These are phyloP conservation scores for Tylopilus felleus DNA, from an alignment of 768 basidiomycete species.

Conservation along the genomic window DNA sequence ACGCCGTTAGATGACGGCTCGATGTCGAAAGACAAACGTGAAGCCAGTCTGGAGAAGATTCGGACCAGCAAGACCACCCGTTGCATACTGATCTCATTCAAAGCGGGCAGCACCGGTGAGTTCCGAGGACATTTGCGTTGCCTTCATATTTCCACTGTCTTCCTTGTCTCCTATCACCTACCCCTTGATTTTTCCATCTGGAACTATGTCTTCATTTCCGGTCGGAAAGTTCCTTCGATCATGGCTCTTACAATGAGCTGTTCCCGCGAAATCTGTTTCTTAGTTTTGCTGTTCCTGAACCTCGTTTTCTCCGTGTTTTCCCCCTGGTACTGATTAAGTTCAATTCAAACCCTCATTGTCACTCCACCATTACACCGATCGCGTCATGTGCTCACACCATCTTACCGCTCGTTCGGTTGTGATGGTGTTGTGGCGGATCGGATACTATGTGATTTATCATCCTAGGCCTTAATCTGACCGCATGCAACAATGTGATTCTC, in stretches of 20 bases:
- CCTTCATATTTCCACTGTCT: not conserved
- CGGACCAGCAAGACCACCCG: slow-evolving; percentile 51
- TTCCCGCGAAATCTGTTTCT: slow-evolving; percentile 1
- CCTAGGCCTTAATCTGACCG: slow-evolving; percentile 82
- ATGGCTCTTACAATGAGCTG: not conserved
- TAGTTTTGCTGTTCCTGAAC: not conserved
- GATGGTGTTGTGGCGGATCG: not conserved
- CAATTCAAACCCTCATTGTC: not conserved
- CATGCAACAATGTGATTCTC: slow-evolving; percentile 92
- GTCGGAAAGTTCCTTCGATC: not conserved
- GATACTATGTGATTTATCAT: slow-evolving; percentile 4
- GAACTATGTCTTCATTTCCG: not conserved
- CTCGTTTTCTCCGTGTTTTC: not conserved
- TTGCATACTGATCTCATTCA: slow-evolving; percentile 94
- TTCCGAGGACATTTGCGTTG: not conserved
- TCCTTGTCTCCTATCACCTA: not conserved
- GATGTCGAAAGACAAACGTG: slow-evolving; percentile 75
- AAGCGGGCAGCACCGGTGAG: slow-evolving; percentile 89
- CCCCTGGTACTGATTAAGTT: slow-evolving; percentile 13
- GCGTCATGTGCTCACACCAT: not conserved
- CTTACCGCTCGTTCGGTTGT: not conserved
- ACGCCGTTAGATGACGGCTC: slow-evolving; percentile 74
- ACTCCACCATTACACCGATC: not conserved
- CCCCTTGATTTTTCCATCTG: not conserved
- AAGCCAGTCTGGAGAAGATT: slow-evolving; percentile 72